These are phyloP conservation scores for Emydomyces testavorans DNA, from an alignment of 2,329 filamentous ascomycete species.

Conservation along the genomic window DNA sequence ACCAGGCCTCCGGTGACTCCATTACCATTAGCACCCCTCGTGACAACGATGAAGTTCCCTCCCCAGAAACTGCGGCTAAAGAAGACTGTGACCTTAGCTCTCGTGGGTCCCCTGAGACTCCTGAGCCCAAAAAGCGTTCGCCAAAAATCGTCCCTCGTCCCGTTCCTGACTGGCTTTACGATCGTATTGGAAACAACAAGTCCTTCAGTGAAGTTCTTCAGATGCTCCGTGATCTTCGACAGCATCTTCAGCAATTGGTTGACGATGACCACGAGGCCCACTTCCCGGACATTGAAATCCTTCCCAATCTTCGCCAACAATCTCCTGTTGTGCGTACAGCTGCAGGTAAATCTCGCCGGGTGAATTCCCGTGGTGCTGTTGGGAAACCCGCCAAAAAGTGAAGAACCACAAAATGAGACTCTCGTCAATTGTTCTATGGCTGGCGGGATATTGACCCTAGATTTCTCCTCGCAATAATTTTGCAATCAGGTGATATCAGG, in stretches of 20 bases:
- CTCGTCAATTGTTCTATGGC: too few relatives aligned
- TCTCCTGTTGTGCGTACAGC: neutral
- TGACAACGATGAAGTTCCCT: neutral
- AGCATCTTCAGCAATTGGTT: conserved; percentile 18
- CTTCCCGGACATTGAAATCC: conserved; percentile 34
- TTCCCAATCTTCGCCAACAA: conserved; percentile 24
- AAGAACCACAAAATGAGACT: neutral
- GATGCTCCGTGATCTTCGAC: conserved; percentile 21
- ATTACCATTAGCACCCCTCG: neutral
- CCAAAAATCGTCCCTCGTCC: conserved; percentile 24
- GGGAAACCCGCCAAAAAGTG: conserved; percentile 5
- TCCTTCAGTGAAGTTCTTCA: conserved; percentile 24
- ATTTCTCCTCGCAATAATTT: too few relatives aligned
- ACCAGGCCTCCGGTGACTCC: neutral
- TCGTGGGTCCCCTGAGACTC: neutral
- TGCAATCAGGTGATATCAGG: neutral
- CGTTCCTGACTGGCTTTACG: conserved; percentile 27
- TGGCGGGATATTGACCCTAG: too few relatives aligned
- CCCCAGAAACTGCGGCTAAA: neutral
- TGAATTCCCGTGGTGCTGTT: conserved; percentile 2
- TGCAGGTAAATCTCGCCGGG: neutral
- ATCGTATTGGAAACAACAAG: conserved; percentile 19
- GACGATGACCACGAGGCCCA: conserved; percentile 14
- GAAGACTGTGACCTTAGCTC: neutral
- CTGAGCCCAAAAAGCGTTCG: conserved; percentile 14